Evolutionary conservation across 352 stramenopile species (phyloP).

Genomic region (Phytophthora fragariae): DNA sequence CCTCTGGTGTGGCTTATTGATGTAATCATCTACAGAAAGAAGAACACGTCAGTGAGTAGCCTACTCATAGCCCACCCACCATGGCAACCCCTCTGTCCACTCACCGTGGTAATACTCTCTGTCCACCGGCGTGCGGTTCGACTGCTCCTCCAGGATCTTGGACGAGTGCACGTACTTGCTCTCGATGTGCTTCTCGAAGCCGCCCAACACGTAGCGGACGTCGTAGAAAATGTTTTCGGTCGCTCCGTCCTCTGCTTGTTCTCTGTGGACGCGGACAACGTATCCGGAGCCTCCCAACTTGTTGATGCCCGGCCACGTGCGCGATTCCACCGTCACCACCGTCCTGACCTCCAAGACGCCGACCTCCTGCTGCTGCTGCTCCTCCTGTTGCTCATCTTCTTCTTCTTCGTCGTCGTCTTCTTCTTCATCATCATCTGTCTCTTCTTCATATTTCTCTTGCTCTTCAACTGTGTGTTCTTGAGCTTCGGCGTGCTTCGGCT

Average conservation of each 20-base stretch:
- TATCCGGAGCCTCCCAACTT: slow-evolving; percentile 79
- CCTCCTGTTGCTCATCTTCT: slow-evolving; percentile 5
- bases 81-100: background rate
- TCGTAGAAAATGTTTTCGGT: slow-evolving; percentile 70
- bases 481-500: background rate
- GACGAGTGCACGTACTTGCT: slow-evolving; percentile 73
- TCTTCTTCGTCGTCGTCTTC: background rate
- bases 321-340: slow-evolving; percentile 68
- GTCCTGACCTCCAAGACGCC: slow-evolving; percentile 48
- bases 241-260: slow-evolving; percentile 26
- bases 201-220: slow-evolving; percentile 83
- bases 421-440: background rate
- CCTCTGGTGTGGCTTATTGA: slow-evolving; percentile 44
- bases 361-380: slow-evolving; percentile 3
- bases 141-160: slow-evolving; percentile 46
- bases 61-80: background rate
- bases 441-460: background rate
- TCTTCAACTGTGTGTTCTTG: slow-evolving; percentile 8
- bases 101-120: slow-evolving; percentile 78
- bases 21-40: slow-evolving; percentile 62
- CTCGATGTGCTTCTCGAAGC: slow-evolving; percentile 79
- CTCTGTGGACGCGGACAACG: slow-evolving; percentile 54
- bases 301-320: slow-evolving; percentile 90
- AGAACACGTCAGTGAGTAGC: background rate
- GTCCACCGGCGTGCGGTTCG: slow-evolving; percentile 46